These are phyloP conservation scores for Venturia pyrina DNA, from an alignment of 2,329 filamentous ascomycete genomes.

Conservation along the genomic window DNA sequence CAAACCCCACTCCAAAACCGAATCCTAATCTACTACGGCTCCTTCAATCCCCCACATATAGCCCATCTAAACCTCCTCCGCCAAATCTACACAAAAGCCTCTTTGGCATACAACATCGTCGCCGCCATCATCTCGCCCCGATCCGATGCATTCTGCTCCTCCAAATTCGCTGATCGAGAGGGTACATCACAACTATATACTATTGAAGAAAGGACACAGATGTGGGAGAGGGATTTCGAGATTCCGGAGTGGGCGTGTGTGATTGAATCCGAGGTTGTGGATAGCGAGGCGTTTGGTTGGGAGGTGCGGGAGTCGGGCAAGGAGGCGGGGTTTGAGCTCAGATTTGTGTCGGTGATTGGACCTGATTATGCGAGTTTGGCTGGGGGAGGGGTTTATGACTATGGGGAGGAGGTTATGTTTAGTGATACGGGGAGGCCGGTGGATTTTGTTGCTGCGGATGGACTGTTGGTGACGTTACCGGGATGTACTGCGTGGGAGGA, in stretches of 20 bases:
- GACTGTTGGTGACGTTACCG: background rate
- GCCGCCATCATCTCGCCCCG: background rate
- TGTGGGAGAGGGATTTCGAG: no score
- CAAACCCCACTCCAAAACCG: background rate
- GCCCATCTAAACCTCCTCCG: background rate
- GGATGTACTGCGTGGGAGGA: background rate
- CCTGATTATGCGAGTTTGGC: background rate
- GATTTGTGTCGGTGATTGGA: background rate
- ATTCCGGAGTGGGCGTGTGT: no score
- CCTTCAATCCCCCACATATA: background rate
- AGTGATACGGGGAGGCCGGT: background rate
- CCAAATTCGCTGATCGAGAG: background rate
- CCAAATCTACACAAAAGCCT: background rate
- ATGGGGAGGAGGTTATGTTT: background rate
- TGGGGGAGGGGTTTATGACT: background rate
- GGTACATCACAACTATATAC: background rate
- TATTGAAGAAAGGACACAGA: no score
- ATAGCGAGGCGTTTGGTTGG: background rate
- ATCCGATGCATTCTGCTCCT: background rate
- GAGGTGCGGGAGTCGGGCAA: background rate
- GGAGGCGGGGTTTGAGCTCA: background rate
- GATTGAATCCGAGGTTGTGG: background rate
- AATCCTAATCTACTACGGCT: background rate
- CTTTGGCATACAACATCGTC: background rate
- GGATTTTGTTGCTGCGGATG: background rate